Base-by-base conservation (phyloP, 805 yeast species). In the Candida tammaniensis region DNA sequence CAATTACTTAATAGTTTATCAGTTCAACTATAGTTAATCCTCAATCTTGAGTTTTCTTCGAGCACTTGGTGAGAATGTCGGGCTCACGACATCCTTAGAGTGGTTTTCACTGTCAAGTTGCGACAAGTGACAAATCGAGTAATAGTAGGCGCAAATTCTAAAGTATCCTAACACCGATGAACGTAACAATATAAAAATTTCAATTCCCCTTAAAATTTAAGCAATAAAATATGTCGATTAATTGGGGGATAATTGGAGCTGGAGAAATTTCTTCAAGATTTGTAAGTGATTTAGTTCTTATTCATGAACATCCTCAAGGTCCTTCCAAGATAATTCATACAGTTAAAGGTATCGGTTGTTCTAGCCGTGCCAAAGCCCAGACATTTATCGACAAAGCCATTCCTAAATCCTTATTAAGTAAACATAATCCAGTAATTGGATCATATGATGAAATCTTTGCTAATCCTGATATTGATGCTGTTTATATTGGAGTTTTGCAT, bases 401-500 rank as follows among this genome's bases (percentile, higher is more conserved):
- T 5, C 23, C 31, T n/a, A 14, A 16, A n/a, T n/a, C n/a, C n/a
- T n/a, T n/a, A n/a, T n/a, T n/a, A n/a, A n/a, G n/a, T n/a, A n/a
- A n/a, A n/a, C n/a, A n/a, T 19, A 17, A 27, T 27, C 22, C 32
- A 8, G 17, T 10, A 6, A 47, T 48, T 10, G 49, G 57, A 32
- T 38, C 43, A 11, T 75, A 75, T 43, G 64, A 63, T 12, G 72
- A 70, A 3, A 55, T 74, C 27, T 70, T 59, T 38, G 36, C 38
- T 9, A 61, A 70, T 41, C 48, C 60, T 3, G 54, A 64, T 4
- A 63, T 74, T 24, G 72, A 74, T 33, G 55, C 66, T n/a, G 58
- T 76, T 22, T 76, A 76, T 45, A 56, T 76, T 24, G 80, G 77
- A 2, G 58, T 74, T 7, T 80, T 79, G 4, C 79, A 75, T 55